Evolutionary conservation across 2,329 filamentous ascomycete genomes (phyloP).

Genomic region (Fusarium beomiforme): DNA sequence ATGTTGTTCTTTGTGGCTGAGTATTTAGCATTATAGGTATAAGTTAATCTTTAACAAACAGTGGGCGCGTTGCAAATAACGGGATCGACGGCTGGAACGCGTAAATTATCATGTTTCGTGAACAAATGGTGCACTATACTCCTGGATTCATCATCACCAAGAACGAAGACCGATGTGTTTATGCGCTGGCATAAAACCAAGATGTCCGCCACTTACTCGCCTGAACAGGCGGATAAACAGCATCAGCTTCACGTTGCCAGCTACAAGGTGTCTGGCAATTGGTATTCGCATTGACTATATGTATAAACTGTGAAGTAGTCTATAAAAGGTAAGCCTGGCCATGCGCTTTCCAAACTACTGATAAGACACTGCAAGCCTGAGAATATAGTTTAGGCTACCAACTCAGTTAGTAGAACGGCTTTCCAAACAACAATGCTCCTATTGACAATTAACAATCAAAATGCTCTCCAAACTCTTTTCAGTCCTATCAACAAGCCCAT

Average conservation of each 20-base stretch:
- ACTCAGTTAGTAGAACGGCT: too few species aligned
- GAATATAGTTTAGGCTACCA: too few species aligned
- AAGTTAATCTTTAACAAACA: too few species aligned
- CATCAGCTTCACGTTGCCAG: background rate
- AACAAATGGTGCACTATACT: background rate
- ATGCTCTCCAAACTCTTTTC: background rate
- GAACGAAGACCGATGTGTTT: background rate
- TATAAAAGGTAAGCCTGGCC: background rate
- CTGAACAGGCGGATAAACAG: background rate
- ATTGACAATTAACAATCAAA: background rate
- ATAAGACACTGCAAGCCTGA: too few species aligned
- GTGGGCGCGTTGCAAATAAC: too few species aligned
- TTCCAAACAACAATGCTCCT: background rate
- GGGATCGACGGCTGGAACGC: too few species aligned
- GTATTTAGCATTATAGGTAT: too few species aligned
- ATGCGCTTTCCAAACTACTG: background rate
- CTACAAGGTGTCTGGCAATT: background rate
- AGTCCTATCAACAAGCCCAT: background rate
- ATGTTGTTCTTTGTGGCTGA: too few species aligned
- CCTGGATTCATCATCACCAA: accelerated
- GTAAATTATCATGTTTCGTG: too few species aligned
- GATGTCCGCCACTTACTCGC: accelerated
- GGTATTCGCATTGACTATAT: accelerated
- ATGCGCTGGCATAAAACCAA: accelerated
- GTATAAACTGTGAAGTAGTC: accelerated